These are phyloP conservation scores for Cercospora canescens DNA, from an alignment of 2,329 filamentous ascomycete genomes.

Conservation along the genomic window DNA sequence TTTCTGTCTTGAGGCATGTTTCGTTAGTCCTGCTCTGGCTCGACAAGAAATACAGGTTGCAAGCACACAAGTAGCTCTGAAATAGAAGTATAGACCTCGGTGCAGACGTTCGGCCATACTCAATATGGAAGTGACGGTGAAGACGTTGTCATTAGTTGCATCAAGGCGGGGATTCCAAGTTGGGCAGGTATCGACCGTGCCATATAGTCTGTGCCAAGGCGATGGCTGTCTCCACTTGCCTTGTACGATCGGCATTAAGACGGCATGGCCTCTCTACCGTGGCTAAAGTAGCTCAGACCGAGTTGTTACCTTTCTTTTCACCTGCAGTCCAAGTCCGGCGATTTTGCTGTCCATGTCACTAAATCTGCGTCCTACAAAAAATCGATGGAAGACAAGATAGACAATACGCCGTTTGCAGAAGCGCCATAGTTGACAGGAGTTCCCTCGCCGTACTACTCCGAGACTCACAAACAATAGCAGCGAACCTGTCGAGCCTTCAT, in stretches of 20 bases:
- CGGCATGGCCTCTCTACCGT: background rate
- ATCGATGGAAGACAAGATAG: background rate
- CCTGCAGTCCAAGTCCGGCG: no score
- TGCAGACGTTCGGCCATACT: background rate
- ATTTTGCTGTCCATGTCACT: background rate
- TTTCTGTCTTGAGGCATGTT: background rate
- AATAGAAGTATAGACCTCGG: background rate
- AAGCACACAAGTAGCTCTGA: background rate
- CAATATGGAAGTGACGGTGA: background rate
- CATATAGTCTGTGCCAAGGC: background rate
- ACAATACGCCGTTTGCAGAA: background rate
- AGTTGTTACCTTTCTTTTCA: background rate
- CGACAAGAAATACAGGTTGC: background rate
- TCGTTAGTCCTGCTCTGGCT: background rate
- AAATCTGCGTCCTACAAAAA: background rate
- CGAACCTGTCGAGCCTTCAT: background rate
- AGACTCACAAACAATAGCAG: background rate
- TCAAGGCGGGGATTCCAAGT: background rate
- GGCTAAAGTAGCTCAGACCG: background rate
- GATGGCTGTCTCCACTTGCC: background rate
- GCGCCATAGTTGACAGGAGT: background rate
- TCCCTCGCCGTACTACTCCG: background rate
- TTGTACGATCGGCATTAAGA: background rate
- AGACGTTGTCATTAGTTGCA: background rate
- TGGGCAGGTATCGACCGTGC: background rate